Base-by-base conservation (phyloP, 352 stramenopile genomes). In the Nothophytophthora sp. region DNA sequence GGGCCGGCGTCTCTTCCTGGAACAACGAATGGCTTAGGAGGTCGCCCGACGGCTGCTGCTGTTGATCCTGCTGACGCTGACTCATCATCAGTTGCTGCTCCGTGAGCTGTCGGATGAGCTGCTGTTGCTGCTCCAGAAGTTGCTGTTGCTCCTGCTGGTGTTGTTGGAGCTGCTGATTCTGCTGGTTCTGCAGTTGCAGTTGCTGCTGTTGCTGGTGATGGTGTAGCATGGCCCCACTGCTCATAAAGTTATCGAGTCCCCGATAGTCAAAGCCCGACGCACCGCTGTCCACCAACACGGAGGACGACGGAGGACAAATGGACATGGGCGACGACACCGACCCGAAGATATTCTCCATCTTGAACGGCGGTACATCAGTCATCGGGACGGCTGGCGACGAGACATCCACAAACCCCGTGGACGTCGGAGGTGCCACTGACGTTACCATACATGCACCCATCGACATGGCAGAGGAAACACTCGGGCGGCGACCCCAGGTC, bases 21-120 rank as follows among this genome's bases (percentile, higher is more conserved):
- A 92, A 92, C 4, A 92, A 54, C 37, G 64, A 78, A 59, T 92
- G 76, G 39, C 60, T 76, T 55, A 86, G 67, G 18, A 92, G 51
- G 20, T 80, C 76, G n/a, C 43, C 46, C n/a, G 56, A 41, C 5
- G 50, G 49, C 32, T 66, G 48, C 24, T 75, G 49, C 29, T 67
- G 58, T 22, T 69, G 62, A 36, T 53, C 34, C 36, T 54, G 39
- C 19, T 24, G 15, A 7, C 33, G 41, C 23, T 35, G 30, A 7
- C 76, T 23, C 16, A 55, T 28, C 25, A 62, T 49, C 4, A 35
- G 29, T 12, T 35, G 29, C 15, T 55, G 30, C 16, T 51, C 38
- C 12, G 50, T 10, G 10, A 57, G 64, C 45, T 73, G 61, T 38
- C 54, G 61, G 49, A 67, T 61, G 20, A 78, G 61, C 37, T 76